Evolutionary conservation across 352 stramenopile species (phyloP).

Genomic region (Phytophthora pini): DNA sequence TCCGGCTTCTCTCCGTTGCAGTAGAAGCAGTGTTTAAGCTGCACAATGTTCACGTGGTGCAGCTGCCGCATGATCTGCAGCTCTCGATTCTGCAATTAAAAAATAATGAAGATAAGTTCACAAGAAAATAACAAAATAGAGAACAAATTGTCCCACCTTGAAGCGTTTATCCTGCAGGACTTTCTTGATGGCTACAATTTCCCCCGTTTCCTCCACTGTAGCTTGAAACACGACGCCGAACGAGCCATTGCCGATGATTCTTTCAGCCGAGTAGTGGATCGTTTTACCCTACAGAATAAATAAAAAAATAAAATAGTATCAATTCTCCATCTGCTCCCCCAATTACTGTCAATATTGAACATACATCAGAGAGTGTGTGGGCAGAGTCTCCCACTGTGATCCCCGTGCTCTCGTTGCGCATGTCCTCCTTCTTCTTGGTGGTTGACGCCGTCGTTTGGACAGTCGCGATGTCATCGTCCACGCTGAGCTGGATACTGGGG

Average conservation of each 20-base stretch:
- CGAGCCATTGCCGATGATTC: constrained; percentile 99
- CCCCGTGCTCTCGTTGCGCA: constrained; percentile 86
- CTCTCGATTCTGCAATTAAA: constrained; percentile 93
- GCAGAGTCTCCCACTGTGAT: constrained; percentile 85
- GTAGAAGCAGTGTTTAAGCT: constrained; percentile 99
- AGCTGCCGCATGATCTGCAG: constrained; percentile 99
- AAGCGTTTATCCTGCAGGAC: constrained; percentile 99
- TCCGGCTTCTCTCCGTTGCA: constrained; percentile 95
- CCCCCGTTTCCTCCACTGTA: constrained; percentile 95
- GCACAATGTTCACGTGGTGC: constrained; percentile 99
- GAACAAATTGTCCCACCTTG: constrained; percentile 77
- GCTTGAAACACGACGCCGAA: constrained; percentile 99
- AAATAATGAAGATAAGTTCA: constrained; percentile 13
- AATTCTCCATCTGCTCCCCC: not conserved
- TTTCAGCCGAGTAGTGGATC: constrained; percentile 96
- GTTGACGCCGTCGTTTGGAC: constrained; percentile 48
- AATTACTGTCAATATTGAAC: constrained; percentile 11
- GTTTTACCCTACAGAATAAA: constrained; percentile 73
- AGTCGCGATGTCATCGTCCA: constrained; percentile 46
- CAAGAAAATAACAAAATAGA: constrained; percentile 7
- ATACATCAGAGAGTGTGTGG: constrained; percentile 83
- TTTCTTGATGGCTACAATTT: constrained; percentile 99
- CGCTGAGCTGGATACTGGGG: constrained; percentile 21
- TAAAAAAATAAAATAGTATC: constrained; percentile 16
- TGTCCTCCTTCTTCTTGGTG: constrained; percentile 77